These are phyloP conservation scores for Didymella lethalis DNA, from an alignment of 2,329 filamentous ascomycete species.

Conservation along the genomic window DNA sequence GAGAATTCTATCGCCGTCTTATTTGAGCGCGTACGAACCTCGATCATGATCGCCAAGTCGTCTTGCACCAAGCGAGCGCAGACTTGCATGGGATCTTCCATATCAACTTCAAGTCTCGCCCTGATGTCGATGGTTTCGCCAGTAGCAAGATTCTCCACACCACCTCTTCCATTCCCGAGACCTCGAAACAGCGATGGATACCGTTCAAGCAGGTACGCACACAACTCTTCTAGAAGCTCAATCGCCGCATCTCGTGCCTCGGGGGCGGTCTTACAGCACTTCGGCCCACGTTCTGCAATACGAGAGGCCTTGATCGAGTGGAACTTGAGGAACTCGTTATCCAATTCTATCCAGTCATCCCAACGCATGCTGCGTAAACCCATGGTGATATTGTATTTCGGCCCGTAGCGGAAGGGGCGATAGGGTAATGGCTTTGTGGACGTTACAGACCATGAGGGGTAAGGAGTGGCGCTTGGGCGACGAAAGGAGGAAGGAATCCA, in stretches of 20 bases:
- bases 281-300: conserved; percentile 70
- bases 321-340: conserved; percentile 77
- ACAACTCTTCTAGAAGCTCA: conserved; percentile 78
- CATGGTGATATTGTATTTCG: conserved; percentile 80
- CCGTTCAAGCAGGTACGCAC: conserved; percentile 73
- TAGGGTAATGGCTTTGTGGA: conserved; percentile 78
- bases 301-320: conserved; percentile 75
- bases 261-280: conserved; percentile 73
- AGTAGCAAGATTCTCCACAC: conserved; percentile 75
- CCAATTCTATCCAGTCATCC: conserved; percentile 84
- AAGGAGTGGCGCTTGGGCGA: conserved; percentile 67
- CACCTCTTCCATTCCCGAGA: conserved; percentile 62
- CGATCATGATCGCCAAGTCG: conserved; percentile 84
- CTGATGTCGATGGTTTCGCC: conserved; percentile 75
- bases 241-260: conserved; percentile 75
- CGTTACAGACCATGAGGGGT: conserved; percentile 72
- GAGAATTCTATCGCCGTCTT: background rate
- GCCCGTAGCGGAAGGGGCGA: conserved; percentile 78
- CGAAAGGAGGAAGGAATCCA: conserved; percentile 68
- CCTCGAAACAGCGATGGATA: conserved; percentile 74
- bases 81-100: conserved; percentile 80
- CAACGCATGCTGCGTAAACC: conserved; percentile 74
- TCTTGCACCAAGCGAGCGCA: conserved; percentile 78
- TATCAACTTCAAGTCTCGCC: conserved; percentile 58
- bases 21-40: background rate